Percentiles rank a stretch among this genome's conserved stretches.
Conservation (phyloP, 352 stramenopile species). For the Globisporangium spinosum region DNA sequence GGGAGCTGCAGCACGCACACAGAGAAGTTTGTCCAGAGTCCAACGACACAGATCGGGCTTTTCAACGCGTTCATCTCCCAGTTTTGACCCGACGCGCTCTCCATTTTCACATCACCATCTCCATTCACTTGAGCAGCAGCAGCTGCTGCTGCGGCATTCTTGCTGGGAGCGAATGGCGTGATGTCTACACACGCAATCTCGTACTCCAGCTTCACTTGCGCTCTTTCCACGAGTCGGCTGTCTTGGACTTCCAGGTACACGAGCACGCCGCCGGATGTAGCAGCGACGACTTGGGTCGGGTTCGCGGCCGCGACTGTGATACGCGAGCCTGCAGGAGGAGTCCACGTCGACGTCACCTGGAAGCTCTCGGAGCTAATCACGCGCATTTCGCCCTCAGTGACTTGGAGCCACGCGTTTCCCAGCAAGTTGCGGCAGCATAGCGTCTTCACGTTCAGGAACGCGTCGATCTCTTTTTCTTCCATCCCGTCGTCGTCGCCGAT, state of each 20-base stretch:
- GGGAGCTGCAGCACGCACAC: conserved; percentile 86
- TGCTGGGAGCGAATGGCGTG: conserved; percentile 41
- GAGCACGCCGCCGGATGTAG: conserved; percentile 86
- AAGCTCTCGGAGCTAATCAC: conserved; percentile 79
- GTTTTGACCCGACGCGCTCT: conserved; percentile 28
- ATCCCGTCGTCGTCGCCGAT: conserved; percentile 91
- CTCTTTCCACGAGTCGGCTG: conserved; percentile 54
- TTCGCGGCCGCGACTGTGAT: conserved; percentile 88
- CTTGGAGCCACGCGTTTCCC: conserved; percentile 89
- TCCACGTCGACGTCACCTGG: conserved; percentile 70
- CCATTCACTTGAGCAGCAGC: conserved; percentile 13
- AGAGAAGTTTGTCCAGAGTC: conserved; percentile 93
- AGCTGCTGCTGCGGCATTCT: neutral
- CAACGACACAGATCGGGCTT: conserved; percentile 74
- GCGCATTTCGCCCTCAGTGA: conserved; percentile 91
- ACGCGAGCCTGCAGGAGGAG: conserved; percentile 45
- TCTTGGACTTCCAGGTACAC: conserved; percentile 87
- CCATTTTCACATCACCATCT: conserved; percentile 60
- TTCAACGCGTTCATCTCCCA: conserved; percentile 55
- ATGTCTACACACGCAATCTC: conserved; percentile 95
- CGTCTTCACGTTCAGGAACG: conserved; percentile 87
- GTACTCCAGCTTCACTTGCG: conserved; percentile 80
- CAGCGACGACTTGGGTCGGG: conserved; percentile 91
- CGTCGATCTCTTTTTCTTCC: conserved; percentile 88
- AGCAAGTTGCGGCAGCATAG: conserved; percentile 93